Evolutionary conservation across 495 filamentous ascomycete species (phyloP).

Genomic region (Sordaria brevicollis): DNA sequence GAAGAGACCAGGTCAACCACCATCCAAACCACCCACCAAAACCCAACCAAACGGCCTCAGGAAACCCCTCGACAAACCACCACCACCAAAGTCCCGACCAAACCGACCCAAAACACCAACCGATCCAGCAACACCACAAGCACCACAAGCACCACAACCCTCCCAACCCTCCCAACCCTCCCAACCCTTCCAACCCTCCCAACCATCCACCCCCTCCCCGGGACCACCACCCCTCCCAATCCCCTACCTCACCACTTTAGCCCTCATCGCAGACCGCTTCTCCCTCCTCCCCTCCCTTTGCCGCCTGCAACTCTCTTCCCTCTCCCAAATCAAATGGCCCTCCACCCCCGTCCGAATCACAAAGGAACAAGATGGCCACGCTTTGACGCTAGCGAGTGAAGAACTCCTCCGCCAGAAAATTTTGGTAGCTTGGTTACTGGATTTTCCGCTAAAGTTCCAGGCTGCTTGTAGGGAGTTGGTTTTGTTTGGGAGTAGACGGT

Average conservation of each 20-base stretch:
- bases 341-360: constrained; percentile 25
- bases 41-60: background rate
- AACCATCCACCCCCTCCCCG: no score
- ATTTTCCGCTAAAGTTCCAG: constrained; percentile 42
- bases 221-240: constrained; percentile 33
- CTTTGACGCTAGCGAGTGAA: constrained; percentile 32
- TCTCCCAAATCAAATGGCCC: constrained; percentile 38
- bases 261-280: constrained; percentile 58
- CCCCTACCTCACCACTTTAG: constrained; percentile 48
- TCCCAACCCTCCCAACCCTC: background rate
- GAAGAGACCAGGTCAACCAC: background rate
- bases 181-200: no score
- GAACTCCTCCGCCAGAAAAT: constrained; percentile 53
- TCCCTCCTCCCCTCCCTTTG: constrained; percentile 39
- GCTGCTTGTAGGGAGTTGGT: constrained; percentile 51
- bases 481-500: constrained; percentile 52
- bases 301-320: constrained; percentile 22
- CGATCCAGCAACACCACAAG: no score
- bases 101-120: background rate
- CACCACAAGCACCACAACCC: background rate
- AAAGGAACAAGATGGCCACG: constrained; percentile 26
- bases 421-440: constrained; percentile 47
- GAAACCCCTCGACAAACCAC: background rate
- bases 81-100: background rate
- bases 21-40: background rate